phyloP scores from a whole-genome alignment of 2,329 filamentous ascomycete species.

The Diaporthe vexans region DNA sequence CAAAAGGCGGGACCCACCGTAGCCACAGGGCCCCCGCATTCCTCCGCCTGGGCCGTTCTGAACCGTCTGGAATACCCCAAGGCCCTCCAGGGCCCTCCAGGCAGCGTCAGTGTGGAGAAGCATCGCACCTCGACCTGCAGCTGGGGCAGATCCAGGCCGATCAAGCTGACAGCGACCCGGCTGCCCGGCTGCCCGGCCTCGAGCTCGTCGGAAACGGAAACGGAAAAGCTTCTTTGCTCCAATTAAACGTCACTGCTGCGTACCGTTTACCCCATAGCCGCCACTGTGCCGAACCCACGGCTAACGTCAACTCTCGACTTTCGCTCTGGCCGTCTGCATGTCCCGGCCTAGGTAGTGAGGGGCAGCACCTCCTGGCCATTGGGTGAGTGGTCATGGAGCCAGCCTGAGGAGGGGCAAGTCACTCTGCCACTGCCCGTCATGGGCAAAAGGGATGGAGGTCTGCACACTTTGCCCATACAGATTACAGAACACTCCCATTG shows the following conservation, averaged over 20 bases:
- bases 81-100: neutral
- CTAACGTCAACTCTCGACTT: neutral
- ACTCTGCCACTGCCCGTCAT: neutral
- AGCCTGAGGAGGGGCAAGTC: neutral
- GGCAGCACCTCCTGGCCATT: neutral
- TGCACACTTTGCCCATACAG: neutral
- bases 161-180: slow-evolving; percentile 34
- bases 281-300: slow-evolving; percentile 30
- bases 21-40: slow-evolving; percentile 21
- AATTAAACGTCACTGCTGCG: slow-evolving; percentile 37
- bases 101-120: slow-evolving; percentile 31
- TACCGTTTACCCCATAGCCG: slow-evolving; percentile 33
- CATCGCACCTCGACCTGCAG: slow-evolving; percentile 14
- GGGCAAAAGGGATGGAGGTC: neutral
- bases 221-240: slow-evolving; percentile 37
- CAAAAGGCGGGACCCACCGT: neutral
- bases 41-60: slow-evolving; percentile 23
- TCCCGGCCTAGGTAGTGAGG: slow-evolving; percentile 16
- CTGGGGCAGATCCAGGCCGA: slow-evolving; percentile 30
- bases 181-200: neutral
- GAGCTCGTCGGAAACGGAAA: slow-evolving; percentile 1
- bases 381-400: neutral
- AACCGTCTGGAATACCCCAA: neutral
- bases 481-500: neutral
- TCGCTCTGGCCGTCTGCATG: neutral